Evolutionary conservation across 2,329 filamentous ascomycete species (phyloP).

Genomic region (Epichloe sp.): DNA sequence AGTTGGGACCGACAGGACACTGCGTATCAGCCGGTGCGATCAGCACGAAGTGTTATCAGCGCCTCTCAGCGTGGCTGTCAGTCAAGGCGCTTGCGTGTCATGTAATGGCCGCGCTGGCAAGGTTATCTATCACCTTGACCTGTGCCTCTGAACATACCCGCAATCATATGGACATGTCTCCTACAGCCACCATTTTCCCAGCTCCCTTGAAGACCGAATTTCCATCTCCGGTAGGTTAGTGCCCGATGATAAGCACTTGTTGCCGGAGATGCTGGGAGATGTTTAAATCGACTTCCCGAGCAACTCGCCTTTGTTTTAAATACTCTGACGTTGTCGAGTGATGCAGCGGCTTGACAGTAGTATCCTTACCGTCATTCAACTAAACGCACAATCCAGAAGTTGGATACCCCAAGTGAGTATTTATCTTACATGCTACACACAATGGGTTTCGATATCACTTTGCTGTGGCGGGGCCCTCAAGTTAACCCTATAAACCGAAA

Average conservation of each 20-base stretch:
- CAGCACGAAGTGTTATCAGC: not conserved
- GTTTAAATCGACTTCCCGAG: not conserved
- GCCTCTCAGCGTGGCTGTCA: not conserved
- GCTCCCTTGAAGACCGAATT: not conserved
- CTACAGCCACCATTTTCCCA: not conserved
- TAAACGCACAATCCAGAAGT: not conserved
- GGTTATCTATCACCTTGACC: not conserved
- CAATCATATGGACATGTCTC: not conserved
- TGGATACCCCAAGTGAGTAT: not conserved
- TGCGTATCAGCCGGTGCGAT: not conserved
- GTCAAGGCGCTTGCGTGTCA: not conserved
- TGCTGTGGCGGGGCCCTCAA: slow-evolving; percentile 38
- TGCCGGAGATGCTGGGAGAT: slow-evolving; percentile 6
- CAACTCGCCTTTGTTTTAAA: not conserved
- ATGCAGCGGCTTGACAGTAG: not conserved
- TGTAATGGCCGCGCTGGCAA: not conserved
- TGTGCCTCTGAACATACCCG: not conserved
- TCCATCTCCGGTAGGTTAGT: not conserved
- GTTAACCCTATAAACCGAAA: slow-evolving; percentile 78
- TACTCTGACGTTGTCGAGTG: not conserved
- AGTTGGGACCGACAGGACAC: not conserved
- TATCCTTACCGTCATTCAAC: not conserved
- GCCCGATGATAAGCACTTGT: not conserved
- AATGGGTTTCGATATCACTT: slow-evolving; percentile 17
- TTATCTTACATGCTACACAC: not conserved